Base-by-base conservation (phyloP, 495 filamentous ascomycete genomes). In the Aspergillus conjunctus region DNA sequence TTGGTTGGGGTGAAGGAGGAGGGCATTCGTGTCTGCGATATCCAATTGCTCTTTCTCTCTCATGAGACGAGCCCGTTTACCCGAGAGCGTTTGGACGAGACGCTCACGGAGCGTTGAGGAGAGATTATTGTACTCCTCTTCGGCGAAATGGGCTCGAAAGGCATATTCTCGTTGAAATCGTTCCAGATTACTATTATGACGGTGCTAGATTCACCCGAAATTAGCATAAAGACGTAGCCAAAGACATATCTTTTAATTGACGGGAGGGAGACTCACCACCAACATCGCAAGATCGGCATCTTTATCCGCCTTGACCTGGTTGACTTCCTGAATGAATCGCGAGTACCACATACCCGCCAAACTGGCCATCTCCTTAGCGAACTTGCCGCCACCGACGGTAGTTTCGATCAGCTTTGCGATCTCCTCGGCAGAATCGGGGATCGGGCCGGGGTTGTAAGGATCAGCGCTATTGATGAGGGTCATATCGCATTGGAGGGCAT, bases 11-110 rank as follows among this genome's bases (percentile, higher is more conserved):
- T 98, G 91, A 7, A 96, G 83, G 32, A 97, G 86, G 6, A 95
- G 83, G 12, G 94, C 91, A 64, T 90, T 95, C 59, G 85, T 88
- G 66, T 98, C 95, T 14, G 88, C 84, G 37, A 97, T 90, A 62
- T 98, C 94, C 37, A 95, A 72, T 68, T 86, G 75, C 62, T 98
- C 95, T 69, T 96, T 97, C 65, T 98, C 94, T 59, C 88, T 87
- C 66, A 88, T 84, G 41, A 98, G 77, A 45, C 89, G 83, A 52
- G 83, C 81, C 54, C 90, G 89, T 68, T 93, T 93, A 33, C 84
- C 79, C 14, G 83, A 87, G 52, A 98, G 84, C 17, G 78, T 84
- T 63, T 93, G 87, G 65, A 90, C 86, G 43, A 98, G 81, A 31
- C 94, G 91, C 59, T 95, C 88, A 41, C 91, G 90, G 22, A 98